Evolutionary conservation across 768 basidiomycete genomes (phyloP), one percentile per base, ranked within the genome.

Genomic region (Auriscalpium orientale): DNA sequence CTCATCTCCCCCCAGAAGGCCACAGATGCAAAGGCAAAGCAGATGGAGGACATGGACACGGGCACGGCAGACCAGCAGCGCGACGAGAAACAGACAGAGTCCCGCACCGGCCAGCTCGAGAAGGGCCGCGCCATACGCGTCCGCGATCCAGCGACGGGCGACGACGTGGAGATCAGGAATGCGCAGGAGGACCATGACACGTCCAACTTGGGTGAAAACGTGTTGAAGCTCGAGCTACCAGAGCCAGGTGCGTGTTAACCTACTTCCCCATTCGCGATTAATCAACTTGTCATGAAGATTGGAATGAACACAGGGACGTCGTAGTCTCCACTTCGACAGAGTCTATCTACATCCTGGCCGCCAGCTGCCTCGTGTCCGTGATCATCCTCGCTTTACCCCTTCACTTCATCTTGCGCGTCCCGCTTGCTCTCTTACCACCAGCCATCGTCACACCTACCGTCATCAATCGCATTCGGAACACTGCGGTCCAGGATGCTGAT

Each of bases 91-190:
- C 56, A 65, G 56, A 69, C 62, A 8, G 55, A 64, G 62, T 61
- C 63, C 58, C 55, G 54, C 2, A 65, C 66, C 4, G 47, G 55
- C 20, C 51, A 60, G 55, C 65, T 71, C 40, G 60, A 64, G 15
- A 67, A 70, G 54, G 70, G 70, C 21, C 58, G 62, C 50, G 60
- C 49, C 34, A 64, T 70, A 66, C 65, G 60, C 36, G 76, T 77
- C n/a, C 67, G 70, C 51, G 79, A 80, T 58, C 80, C 80, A 1
- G 71, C 71, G 22, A 80, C 79, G 5, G 79, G 78, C 7, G 70
- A 70, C 45, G 74, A 78, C 54, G 71, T 79, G 54, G 72, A 76
- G 49, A 77, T 78, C 58, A 74, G 74, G 58, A 78, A 80, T 63
- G 76, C 76, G 2, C 64, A 66, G 37, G 65, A 68, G 51, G 67